Percentiles rank a stretch among this genome's conserved stretches.
Evolutionary conservation across 202 grass and related monocot genomes (phyloP).

Genomic region (Panicum virgatum): DNA sequence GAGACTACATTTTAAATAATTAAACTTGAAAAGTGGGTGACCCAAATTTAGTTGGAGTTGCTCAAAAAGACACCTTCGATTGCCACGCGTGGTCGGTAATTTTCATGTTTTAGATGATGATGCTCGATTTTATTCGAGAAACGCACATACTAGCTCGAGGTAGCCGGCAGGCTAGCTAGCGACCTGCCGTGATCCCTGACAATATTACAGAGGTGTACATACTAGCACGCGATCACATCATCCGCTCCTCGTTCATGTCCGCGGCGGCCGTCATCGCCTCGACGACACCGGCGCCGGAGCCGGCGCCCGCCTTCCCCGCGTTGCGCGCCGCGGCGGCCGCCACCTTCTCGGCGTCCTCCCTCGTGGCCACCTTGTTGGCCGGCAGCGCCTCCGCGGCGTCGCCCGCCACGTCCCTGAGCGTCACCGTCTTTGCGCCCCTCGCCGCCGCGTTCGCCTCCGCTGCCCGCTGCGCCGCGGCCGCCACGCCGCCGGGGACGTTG

Average conservation of each 20-base stretch:
- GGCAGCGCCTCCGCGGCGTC: conserved; percentile 29
- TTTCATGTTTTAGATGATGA: background rate
- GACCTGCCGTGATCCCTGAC: background rate
- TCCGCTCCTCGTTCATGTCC: conserved; percentile 18
- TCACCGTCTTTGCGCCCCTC: background rate
- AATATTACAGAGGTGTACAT: background rate
- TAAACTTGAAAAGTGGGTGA: too few species aligned
- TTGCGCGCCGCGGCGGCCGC: background rate
- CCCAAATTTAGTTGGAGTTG: too few species aligned
- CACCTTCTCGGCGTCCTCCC: conserved; percentile 35
- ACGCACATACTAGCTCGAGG: background rate
- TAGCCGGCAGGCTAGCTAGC: background rate
- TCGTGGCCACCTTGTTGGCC: conserved; percentile 34
- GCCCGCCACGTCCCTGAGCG: conserved; percentile 35
- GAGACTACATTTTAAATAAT: too few species aligned
- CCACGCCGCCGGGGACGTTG: conserved; percentile 41
- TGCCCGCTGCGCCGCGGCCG: conserved; percentile 42
- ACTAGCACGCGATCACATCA: background rate
- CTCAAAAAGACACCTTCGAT: too few species aligned
- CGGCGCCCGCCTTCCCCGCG: background rate
- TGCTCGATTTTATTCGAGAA: background rate
- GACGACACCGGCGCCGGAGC: background rate
- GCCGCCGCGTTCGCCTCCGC: conserved; percentile 21
- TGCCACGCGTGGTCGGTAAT: too few species aligned
- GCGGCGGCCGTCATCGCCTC: conserved; percentile 1